A percentile compares a stretch with the other conserved stretches of the same genome.
Conservation (phyloP, 2,329 filamentous ascomycete species). For the Aspergillus cejpii region DNA sequence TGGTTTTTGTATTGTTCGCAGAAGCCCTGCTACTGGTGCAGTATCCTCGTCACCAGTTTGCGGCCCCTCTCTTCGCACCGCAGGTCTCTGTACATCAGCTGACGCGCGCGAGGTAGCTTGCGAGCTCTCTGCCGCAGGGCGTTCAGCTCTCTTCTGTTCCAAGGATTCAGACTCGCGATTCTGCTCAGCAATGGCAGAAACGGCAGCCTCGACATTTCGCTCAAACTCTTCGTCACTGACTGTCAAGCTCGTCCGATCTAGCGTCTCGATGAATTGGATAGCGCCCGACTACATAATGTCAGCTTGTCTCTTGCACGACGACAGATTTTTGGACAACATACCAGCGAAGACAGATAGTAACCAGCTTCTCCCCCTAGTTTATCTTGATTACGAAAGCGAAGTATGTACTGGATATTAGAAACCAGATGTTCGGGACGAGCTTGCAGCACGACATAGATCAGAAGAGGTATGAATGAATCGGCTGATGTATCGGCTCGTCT, state of each 20-base stretch:
- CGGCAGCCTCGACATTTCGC: conserved; percentile 88
- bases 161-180: conserved; percentile 57
- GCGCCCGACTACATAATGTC: conserved; percentile 52
- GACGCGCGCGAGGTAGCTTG: conserved; percentile 56
- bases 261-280: conserved; percentile 91
- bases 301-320: neutral
- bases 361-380: conserved; percentile 96
- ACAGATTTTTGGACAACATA: conserved; percentile 36
- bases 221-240: conserved; percentile 95
- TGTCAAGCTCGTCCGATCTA: conserved; percentile 88
- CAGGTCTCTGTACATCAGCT: conserved; percentile 53
- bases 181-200: conserved; percentile 89
- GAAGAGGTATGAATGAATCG: conserved; percentile 87
- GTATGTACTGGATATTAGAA: conserved; percentile 95
- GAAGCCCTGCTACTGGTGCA: conserved; percentile 72
- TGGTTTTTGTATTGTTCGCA: conserved; percentile 85
- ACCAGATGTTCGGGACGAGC: conserved; percentile 93
- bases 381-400: conserved; percentile 94
- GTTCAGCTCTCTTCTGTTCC: conserved; percentile 38
- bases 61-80: conserved; percentile 29
- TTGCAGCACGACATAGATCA: conserved; percentile 93
- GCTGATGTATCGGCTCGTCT: conserved; percentile 85
- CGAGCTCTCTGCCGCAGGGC: conserved; percentile 46
- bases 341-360: conserved; percentile 92
- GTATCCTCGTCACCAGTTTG: conserved; percentile 59